phyloP scores from a whole-genome alignment of 108 stramenopile genomes.

The Cyclotella choctawhatcheeana region DNA sequence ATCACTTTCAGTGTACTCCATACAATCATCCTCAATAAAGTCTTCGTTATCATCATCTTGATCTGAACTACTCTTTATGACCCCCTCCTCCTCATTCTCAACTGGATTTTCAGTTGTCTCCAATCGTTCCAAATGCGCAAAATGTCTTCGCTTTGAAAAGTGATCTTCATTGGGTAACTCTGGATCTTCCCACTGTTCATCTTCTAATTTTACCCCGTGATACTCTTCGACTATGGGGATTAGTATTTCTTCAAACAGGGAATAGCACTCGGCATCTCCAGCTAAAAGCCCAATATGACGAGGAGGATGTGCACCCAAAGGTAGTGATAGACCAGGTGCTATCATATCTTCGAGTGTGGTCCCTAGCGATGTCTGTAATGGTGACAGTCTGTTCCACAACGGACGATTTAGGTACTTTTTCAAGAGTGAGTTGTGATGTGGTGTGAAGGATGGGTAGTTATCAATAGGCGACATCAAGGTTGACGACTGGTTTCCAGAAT shows the following conservation, averaged over 20 bases:
- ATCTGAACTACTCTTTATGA: slow-evolving; percentile 6
- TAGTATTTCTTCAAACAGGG: slow-evolving; percentile 75
- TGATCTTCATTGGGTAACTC: slow-evolving; percentile 44
- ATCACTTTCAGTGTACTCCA: background rate
- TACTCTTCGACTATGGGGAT: slow-evolving; percentile 81
- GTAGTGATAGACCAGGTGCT: slow-evolving; percentile 62
- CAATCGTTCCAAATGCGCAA: too few species aligned
- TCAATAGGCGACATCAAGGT: too few species aligned
- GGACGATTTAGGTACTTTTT: slow-evolving; percentile 75
- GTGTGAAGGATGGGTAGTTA: slow-evolving; percentile 51
- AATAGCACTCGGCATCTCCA: slow-evolving; percentile 90
- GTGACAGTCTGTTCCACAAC: slow-evolving; percentile 60
- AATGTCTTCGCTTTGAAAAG: slow-evolving; percentile 7
- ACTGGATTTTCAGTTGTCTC: background rate
- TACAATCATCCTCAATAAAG: background rate
- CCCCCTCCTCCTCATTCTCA: slow-evolving; percentile 7
- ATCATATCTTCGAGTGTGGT: slow-evolving; percentile 80
- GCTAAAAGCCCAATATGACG: slow-evolving; percentile 83
- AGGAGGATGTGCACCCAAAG: slow-evolving; percentile 82
- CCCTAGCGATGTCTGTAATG: slow-evolving; percentile 56
- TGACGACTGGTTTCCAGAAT: too few species aligned
- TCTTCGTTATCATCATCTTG: background rate
- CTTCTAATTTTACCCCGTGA: slow-evolving; percentile 38
- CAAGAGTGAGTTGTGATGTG: slow-evolving; percentile 58
- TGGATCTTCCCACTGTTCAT: slow-evolving; percentile 45